Conservation (phyloP, 225 moss, liverwort and hornwort species). For the Polytrichum formosum region DNA sequence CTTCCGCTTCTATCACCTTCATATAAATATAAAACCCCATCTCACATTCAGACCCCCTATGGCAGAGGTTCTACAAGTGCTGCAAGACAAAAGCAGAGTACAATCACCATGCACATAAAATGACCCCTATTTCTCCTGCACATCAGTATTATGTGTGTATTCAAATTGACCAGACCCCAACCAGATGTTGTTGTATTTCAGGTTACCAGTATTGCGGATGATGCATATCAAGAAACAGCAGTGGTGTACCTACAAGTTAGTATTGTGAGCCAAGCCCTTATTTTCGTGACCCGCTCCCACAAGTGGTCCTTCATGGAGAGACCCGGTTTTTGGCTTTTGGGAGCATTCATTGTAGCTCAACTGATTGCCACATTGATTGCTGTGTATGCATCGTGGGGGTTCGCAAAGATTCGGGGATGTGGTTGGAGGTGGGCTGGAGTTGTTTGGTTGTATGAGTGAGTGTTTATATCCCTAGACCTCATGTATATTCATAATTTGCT, state of each 20-base stretch:
- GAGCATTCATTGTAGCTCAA: conserved; percentile 60
- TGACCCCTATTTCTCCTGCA: too few species aligned
- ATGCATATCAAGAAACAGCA: conserved; percentile 38
- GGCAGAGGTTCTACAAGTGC: too few species aligned
- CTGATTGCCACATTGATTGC: conserved; percentile 60
- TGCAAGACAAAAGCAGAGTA: too few species aligned
- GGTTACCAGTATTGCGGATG: conserved; percentile 31
- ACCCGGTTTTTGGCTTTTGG: conserved; percentile 48
- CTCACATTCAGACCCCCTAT: too few species aligned
- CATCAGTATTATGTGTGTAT: too few species aligned
- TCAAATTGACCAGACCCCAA: too few species aligned
- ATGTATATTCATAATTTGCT: not conserved
- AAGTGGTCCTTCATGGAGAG: conserved; percentile 57
- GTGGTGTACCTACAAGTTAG: conserved; percentile 66
- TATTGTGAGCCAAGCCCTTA: conserved; percentile 58
- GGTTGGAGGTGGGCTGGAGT: conserved; percentile 74
- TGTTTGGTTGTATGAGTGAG: conserved; percentile 73
- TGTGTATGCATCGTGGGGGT: conserved; percentile 66
- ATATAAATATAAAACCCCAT: too few species aligned
- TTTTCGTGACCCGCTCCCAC: conserved; percentile 56
- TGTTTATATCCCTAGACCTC: not conserved
- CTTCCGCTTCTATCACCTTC: too few species aligned
- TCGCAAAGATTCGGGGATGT: conserved; percentile 63
- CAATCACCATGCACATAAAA: too few species aligned
- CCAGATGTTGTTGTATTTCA: not conserved